phyloP scores from a whole-genome alignment of 2,329 filamentous ascomycete species.

The Diaporthe destruens region DNA sequence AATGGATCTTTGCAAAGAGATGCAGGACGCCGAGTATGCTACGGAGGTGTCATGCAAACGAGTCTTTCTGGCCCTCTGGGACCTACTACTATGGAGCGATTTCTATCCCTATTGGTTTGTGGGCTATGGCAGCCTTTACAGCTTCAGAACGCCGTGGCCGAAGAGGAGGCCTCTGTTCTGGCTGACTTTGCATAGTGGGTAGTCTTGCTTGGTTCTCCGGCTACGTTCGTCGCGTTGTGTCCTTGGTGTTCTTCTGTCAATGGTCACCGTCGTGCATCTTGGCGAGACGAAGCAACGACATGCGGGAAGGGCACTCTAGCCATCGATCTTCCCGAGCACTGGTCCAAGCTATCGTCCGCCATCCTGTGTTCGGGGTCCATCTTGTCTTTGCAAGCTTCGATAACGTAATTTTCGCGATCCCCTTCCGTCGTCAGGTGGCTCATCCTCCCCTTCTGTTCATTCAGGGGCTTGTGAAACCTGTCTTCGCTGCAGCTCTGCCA shows the following conservation, averaged over 20 bases:
- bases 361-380: neutral
- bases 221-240: neutral
- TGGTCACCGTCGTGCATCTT: neutral
- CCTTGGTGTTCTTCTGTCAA: slow-evolving; percentile 5
- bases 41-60: neutral
- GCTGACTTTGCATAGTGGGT: slow-evolving; percentile 4
- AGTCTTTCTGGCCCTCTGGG: neutral
- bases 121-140: slow-evolving; percentile 19
- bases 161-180: neutral
- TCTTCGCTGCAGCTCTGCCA: slow-evolving; percentile 6
- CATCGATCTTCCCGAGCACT: neutral
- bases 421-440: slow-evolving; percentile 6
- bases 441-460: neutral
- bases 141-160: neutral
- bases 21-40: neutral
- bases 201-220: neutral
- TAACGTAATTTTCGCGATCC: slow-evolving; percentile 7
- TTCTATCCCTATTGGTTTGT: slow-evolving; percentile 24
- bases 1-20: neutral
- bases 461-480: slow-evolving; percentile 17
- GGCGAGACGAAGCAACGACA: slow-evolving; percentile 9
- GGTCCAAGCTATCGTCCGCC: neutral
- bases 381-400: neutral
- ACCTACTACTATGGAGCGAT: slow-evolving; percentile 13
- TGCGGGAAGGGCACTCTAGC: neutral